These are phyloP conservation scores for Oehlia diaphana DNA, from an alignment of 192 early-diverging fungal genomes.

Conservation along the genomic window DNA sequence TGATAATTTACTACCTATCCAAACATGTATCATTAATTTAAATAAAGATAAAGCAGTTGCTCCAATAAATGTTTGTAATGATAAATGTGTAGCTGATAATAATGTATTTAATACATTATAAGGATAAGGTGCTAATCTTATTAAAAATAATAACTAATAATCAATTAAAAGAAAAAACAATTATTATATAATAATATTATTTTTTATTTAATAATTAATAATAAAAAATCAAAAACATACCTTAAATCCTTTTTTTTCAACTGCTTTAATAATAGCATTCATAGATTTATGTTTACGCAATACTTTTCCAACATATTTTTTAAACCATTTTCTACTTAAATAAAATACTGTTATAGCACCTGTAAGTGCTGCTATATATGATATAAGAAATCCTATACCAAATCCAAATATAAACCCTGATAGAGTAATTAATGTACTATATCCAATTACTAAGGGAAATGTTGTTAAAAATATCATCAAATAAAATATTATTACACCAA, in stretches of 20 bases:
- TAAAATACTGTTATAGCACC: conserved; percentile 57
- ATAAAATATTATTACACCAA: conserved; percentile 13
- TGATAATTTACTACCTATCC: conserved; percentile 58
- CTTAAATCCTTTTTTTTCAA: conserved; percentile 63
- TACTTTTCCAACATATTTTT: conserved; percentile 41
- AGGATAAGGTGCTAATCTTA: conserved; percentile 74
- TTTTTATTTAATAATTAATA: background rate
- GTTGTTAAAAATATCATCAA: conserved; percentile 53
- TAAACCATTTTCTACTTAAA: conserved; percentile 50
- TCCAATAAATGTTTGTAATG: conserved; percentile 40
- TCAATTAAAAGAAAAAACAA: background rate
- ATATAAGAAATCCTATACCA: conserved; percentile 54
- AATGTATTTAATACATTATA: conserved; percentile 63
- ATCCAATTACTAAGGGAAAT: conserved; percentile 71
- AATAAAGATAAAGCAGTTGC: conserved; percentile 59
- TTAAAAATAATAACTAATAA: conserved; percentile 59
- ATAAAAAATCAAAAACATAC: conserved; percentile 38
- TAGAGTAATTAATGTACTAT: conserved; percentile 62
- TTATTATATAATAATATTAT: background rate
- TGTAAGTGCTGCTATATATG: conserved; percentile 55
- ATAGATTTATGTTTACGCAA: conserved; percentile 50
- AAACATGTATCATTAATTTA: conserved; percentile 61
- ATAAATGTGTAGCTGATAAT: conserved; percentile 56
- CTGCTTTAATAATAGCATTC: conserved; percentile 52
- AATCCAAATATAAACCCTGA: conserved; percentile 71